Conservation (phyloP, 495 filamentous ascomycete species). For the Lophiotrema nucula region DNA sequence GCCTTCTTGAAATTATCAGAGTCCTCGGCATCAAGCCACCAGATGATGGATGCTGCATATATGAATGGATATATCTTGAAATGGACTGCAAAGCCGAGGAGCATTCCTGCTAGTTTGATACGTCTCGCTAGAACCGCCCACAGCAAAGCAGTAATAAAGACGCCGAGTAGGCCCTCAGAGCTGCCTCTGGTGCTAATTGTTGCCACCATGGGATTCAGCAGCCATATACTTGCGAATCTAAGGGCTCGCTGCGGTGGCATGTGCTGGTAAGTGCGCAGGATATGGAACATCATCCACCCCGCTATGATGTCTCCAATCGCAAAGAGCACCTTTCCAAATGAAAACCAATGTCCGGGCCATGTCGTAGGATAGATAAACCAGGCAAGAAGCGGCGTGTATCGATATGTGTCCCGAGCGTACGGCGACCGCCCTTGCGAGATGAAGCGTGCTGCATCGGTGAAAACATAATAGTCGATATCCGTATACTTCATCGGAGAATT, state of each 20-base stretch:
- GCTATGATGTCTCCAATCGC: conserved; percentile 78
- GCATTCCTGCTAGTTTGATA: conserved; percentile 64
- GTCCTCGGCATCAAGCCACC: conserved; percentile 67
- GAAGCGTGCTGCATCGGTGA: conserved; percentile 92
- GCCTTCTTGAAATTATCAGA: background rate
- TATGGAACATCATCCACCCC: conserved; percentile 76
- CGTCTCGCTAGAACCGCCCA: conserved; percentile 68
- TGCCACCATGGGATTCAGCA: conserved; percentile 97
- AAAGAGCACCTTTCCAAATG: conserved; percentile 86
- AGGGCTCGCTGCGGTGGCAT: conserved; percentile 58
- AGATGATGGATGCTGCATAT: conserved; percentile 81
- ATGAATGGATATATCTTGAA: conserved; percentile 99
- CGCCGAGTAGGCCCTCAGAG: conserved; percentile 84
- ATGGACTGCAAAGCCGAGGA: conserved; percentile 84
- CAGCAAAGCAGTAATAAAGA: conserved; percentile 74
- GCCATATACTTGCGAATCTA: conserved; percentile 79
- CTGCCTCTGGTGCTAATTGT: conserved; percentile 92
- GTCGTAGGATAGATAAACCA: conserved; percentile 86
- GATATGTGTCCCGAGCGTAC: conserved; percentile 88
- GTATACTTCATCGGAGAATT: conserved; percentile 92
- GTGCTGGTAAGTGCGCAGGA: conserved; percentile 50
- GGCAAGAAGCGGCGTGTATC: conserved; percentile 90
- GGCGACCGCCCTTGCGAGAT: conserved; percentile 64
- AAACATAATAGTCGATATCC: conserved; percentile 98
- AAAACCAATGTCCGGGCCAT: conserved; percentile 63